These are phyloP conservation scores for Cyathus striatus DNA, from an alignment of 768 basidiomycete genomes.

Conservation along the genomic window DNA sequence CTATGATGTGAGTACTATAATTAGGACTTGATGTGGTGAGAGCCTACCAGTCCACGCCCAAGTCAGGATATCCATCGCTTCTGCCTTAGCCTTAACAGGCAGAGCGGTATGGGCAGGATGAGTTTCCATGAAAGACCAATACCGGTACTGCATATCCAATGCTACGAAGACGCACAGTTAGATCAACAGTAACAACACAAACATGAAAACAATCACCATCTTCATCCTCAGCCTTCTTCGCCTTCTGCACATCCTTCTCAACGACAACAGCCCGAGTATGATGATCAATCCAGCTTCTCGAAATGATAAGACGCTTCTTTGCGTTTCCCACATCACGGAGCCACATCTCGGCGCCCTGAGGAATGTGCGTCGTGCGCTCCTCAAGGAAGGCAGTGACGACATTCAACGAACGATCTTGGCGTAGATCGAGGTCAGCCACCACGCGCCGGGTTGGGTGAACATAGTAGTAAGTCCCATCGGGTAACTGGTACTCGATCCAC, in stretches of 20 bases:
- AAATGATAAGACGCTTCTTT: slow-evolving; percentile 26
- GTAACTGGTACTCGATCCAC: slow-evolving; percentile 75
- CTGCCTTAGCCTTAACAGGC: slow-evolving; percentile 48
- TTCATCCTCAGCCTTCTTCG: slow-evolving; percentile 15
- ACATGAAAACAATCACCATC: slow-evolving; percentile 36
- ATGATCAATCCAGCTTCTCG: slow-evolving; percentile 66
- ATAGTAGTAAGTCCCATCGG: slow-evolving; percentile 68
- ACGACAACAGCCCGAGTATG: slow-evolving; percentile 43
- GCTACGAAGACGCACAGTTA: slow-evolving; percentile 32
- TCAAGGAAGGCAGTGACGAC: slow-evolving; percentile 45
- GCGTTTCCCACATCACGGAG: slow-evolving; percentile 35
- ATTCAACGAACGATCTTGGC: slow-evolving; percentile 44
- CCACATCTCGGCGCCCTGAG: slow-evolving; percentile 56
- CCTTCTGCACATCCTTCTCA: slow-evolving; percentile 27
- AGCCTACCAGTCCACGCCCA: slow-evolving; percentile 74
- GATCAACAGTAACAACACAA: neutral
- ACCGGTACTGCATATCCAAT: slow-evolving; percentile 71
- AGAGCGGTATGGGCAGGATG: slow-evolving; percentile 71
- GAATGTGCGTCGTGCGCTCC: slow-evolving; percentile 12
- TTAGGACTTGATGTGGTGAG: neutral
- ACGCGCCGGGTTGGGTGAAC: slow-evolving; percentile 55
- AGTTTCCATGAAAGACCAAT: slow-evolving; percentile 77
- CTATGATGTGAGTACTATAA: neutral
- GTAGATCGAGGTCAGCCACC: slow-evolving; percentile 70
- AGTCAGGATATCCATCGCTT: slow-evolving; percentile 71